These are phyloP conservation scores for Sclerotinia minor DNA, from an alignment of 2,329 filamentous ascomycete species.

Conservation along the genomic window DNA sequence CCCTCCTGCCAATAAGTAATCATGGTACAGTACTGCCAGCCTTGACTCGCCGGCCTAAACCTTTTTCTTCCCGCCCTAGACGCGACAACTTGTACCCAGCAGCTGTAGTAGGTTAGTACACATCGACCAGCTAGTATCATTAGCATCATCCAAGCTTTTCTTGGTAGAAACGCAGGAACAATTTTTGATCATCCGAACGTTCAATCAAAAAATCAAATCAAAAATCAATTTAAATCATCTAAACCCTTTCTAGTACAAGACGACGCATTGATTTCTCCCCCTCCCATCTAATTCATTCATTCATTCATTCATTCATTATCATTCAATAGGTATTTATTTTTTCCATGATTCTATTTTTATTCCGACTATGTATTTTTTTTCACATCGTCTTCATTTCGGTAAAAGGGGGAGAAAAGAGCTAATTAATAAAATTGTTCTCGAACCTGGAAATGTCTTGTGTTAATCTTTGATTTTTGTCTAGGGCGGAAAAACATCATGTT, in stretches of 20 bases:
- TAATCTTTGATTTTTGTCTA: neutral
- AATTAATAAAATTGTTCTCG: neutral
- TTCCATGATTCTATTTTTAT: neutral
- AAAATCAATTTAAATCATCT: too few relatives aligned
- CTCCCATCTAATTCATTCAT: neutral
- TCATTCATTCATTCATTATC: neutral
- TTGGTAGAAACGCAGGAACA: too few relatives aligned
- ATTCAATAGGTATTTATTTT: neutral
- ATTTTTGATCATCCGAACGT: too few relatives aligned
- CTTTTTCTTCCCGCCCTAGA: too few relatives aligned
- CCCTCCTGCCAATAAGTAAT: too few relatives aligned
- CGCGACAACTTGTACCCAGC: too few relatives aligned
- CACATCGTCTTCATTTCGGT: slow-evolving; percentile 7
- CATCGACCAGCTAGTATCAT: too few relatives aligned
- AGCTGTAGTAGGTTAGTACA: too few relatives aligned
- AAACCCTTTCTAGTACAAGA: neutral
- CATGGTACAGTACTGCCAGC: too few relatives aligned
- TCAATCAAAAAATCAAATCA: too few relatives aligned
- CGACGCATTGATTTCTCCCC: neutral
- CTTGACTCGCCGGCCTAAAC: too few relatives aligned
- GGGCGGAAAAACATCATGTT: neutral
- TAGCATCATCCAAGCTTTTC: too few relatives aligned
- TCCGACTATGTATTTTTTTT: neutral
- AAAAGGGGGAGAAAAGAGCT: neutral
- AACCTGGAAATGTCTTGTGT: slow-evolving; percentile 6